Evolutionary conservation across 148 eudicot species (phyloP).

Genomic region (Chenopodium album): DNA sequence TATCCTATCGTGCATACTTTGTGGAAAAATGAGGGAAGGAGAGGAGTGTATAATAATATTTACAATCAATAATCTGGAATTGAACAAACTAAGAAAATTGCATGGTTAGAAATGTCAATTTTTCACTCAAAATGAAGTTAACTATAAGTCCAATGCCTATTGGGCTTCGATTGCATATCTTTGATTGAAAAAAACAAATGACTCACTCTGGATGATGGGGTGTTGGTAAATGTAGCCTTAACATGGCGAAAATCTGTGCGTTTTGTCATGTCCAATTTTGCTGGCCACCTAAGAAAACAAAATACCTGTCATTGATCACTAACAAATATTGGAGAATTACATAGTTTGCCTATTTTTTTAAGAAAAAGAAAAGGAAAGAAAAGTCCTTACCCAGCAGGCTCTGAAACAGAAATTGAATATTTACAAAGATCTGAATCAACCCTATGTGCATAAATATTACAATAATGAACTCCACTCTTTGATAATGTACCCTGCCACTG

Average conservation of each 20-base stretch:
- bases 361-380: background rate
- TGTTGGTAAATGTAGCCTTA: slow-evolving; percentile 69
- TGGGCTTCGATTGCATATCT: background rate
- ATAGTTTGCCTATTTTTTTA: background rate
- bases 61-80: background rate
- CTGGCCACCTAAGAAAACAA: slow-evolving; percentile 79
- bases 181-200: background rate
- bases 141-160: background rate
- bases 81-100: background rate
- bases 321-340: slow-evolving; percentile 2
- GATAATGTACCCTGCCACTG: slow-evolving; percentile 86
- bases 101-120: background rate
- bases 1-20: too few relatives aligned
- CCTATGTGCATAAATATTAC: slow-evolving; percentile 63
- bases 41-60: too few relatives aligned
- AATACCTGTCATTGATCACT: slow-evolving; percentile 16
- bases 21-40: too few relatives aligned
- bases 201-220: slow-evolving; percentile 75
- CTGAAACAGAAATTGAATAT: slow-evolving; percentile 60
- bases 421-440: slow-evolving; percentile 73
- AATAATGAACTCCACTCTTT: slow-evolving; percentile 90
- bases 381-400: slow-evolving; percentile 82
- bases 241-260: slow-evolving; percentile 96
- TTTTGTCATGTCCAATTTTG: slow-evolving; percentile 91
- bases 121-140: background rate